phyloP scores from a whole-genome alignment of 176 grass and related monocot genomes.

The Oryza nivara region DNA sequence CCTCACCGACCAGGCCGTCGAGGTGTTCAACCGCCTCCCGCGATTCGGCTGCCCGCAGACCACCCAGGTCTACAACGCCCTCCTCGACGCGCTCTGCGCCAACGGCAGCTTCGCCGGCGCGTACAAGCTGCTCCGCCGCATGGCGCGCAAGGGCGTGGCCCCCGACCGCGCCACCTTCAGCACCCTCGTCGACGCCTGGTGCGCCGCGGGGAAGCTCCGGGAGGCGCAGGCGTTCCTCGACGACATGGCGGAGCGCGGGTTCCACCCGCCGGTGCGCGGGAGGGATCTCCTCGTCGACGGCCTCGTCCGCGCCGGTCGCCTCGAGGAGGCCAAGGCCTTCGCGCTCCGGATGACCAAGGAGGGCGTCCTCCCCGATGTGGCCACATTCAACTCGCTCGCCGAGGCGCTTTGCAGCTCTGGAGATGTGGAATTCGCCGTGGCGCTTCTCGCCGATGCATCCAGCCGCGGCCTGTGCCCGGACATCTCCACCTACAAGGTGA shows the following conservation, averaged over 20 bases:
- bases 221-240: slow-evolving; percentile 93
- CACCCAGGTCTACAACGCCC: slow-evolving; percentile 82
- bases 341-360: slow-evolving; percentile 95
- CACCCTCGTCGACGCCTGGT: slow-evolving; percentile 93
- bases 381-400: slow-evolving; percentile 86
- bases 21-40: slow-evolving; percentile 87
- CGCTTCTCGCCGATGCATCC: slow-evolving; percentile 70
- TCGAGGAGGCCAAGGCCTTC: slow-evolving; percentile 86
- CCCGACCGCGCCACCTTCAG: slow-evolving; percentile 83
- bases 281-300: slow-evolving; percentile 85
- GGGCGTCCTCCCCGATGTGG: slow-evolving; percentile 82
- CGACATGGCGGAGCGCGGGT: slow-evolving; percentile 78
- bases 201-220: slow-evolving; percentile 78
- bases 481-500: slow-evolving; percentile 93
- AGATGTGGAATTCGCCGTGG: slow-evolving; percentile 61
- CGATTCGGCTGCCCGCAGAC: slow-evolving; percentile 85
- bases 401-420: slow-evolving; percentile 74
- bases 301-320: slow-evolving; percentile 74
- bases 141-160: slow-evolving; percentile 70
- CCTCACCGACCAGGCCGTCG: slow-evolving; percentile 75
- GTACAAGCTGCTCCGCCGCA: slow-evolving; percentile 89
- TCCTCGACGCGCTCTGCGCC: slow-evolving; percentile 83
- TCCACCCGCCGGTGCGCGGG: slow-evolving; percentile 78
- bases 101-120: slow-evolving; percentile 77
- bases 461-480: slow-evolving; percentile 78